phyloP scores from a whole-genome alignment of 257 asterid species.

The Thymus mandschuricus region DNA sequence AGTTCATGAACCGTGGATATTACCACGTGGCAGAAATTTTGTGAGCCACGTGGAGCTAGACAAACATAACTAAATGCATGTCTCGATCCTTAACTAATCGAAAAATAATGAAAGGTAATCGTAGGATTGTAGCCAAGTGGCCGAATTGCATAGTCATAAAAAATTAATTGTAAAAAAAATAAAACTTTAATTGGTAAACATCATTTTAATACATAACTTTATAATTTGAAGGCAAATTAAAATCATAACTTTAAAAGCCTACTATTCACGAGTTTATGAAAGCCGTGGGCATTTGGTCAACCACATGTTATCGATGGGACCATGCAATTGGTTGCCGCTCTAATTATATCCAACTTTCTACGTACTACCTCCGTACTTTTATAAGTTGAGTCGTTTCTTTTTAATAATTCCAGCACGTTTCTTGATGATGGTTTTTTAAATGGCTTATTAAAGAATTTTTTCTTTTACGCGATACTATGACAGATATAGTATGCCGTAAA shows the following conservation, averaged over 20 bases:
- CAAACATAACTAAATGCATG: neutral
- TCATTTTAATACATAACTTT: neutral
- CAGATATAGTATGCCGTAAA: too few relatives aligned
- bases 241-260: neutral
- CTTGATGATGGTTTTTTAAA: too few relatives aligned
- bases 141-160: neutral
- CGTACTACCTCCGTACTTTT: too few relatives aligned
- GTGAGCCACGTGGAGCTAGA: neutral
- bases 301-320: neutral
- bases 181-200: too few relatives aligned
- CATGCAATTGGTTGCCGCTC: conserved; percentile 8
- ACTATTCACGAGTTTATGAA: conserved; percentile 34
- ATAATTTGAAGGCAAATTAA: neutral
- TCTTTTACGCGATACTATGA: too few relatives aligned
- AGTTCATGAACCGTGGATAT: neutral
- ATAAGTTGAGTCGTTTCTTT: too few relatives aligned
- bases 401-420: too few relatives aligned
- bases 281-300: conserved; percentile 29
- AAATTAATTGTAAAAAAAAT: neutral
- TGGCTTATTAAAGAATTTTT: too few relatives aligned
- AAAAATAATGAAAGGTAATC: neutral
- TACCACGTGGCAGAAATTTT: neutral
- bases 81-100: neutral
- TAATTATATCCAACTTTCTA: neutral
- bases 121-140: conserved; percentile 1